These are phyloP conservation scores for Ilyonectria mors-panacis DNA, from an alignment of 2,329 filamentous ascomycete genomes.

Conservation along the genomic window DNA sequence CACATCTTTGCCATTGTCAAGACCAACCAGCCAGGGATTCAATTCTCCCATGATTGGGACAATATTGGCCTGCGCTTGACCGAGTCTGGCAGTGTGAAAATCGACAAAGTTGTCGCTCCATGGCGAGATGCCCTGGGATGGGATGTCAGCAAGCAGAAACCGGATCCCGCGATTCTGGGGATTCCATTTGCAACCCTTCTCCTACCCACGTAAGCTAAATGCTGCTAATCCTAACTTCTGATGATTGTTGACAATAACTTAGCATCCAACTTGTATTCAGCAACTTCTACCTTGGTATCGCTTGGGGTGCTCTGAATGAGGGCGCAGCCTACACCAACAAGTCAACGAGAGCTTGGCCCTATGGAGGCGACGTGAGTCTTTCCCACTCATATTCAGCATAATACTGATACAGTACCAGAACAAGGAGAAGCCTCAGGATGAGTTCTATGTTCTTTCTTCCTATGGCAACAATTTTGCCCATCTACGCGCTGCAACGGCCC, in stretches of 20 bases:
- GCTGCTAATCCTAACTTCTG: no score
- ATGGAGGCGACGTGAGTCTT: slow-evolving; percentile 63
- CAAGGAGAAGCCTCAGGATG: not conserved
- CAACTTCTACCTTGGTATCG: slow-evolving; percentile 72
- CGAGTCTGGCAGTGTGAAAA: slow-evolving; percentile 74
- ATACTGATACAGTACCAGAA: slow-evolving; percentile 64
- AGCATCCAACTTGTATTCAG: slow-evolving; percentile 74
- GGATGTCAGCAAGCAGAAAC: slow-evolving; percentile 65
- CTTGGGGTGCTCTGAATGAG: slow-evolving; percentile 71
- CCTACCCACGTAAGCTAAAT: slow-evolving; percentile 65
- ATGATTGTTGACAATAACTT: not conserved
- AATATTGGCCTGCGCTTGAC: slow-evolving; percentile 71
- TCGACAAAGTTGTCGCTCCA: slow-evolving; percentile 68
- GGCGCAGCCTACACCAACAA: slow-evolving; percentile 70
- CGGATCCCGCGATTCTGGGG: slow-evolving; percentile 63
- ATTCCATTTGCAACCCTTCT: slow-evolving; percentile 71
- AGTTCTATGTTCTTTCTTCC: slow-evolving; percentile 58
- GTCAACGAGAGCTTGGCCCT: slow-evolving; percentile 75
- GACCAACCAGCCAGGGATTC: slow-evolving; percentile 70
- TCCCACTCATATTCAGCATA: no score
- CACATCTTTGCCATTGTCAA: slow-evolving; percentile 75
- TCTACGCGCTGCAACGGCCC: slow-evolving; percentile 70
- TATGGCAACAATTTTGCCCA: slow-evolving; percentile 77
- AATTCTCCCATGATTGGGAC: slow-evolving; percentile 75
- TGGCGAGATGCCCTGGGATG: slow-evolving; percentile 76